Evolutionary conservation across 768 basidiomycete species (phyloP), one percentile per base, ranked within the genome.

Genomic region (Collybiopsis confluens): DNA sequence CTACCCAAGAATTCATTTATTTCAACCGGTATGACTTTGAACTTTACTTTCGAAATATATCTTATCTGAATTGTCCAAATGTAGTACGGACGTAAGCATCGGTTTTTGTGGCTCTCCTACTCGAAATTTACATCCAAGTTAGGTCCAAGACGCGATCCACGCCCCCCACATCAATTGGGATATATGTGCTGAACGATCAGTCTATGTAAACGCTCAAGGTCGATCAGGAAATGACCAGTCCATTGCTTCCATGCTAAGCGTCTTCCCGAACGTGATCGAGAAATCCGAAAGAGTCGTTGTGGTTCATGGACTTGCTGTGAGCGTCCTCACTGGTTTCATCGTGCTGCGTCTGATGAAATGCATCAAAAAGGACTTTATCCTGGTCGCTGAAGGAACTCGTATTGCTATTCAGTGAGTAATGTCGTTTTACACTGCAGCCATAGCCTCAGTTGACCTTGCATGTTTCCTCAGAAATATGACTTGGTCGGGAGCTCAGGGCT

Each of bases 211-310:
- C 27, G 72, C 74, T 2, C 54, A 69, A 43, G 71, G 71, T 9
- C 62, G 60, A 13, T 59, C 57, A 21, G 73, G 75, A 15, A 62
- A 62, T n/a, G 86, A 87, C 59, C 65, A 68, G 37, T 83, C 81
- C 16, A 75, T 82, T 18, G 77, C 84, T 0, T 79, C 85, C 2
- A 78, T 77, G 1, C 70, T 87, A 47, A 82, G 79, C 10, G 81
- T 87, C 2, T 71, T 88, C 1, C 83, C 85, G 1, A 84, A 75
- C 55, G 85, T 85, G 54, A 87, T 88, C 56, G 85, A 87, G 63
- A 85, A 85, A 68, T 86, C 73, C 44, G 73, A 77, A 45, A 71
- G 85, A 49, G 77, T 74, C 0, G 79, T 88, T 27, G 82, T 89
- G 40, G 81, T 82, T 4, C 85, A 89, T 53, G 86, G 85, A 2